phyloP scores from a whole-genome alignment of 1,139 yeast genomes.

The Tardiomyces blankii region DNA sequence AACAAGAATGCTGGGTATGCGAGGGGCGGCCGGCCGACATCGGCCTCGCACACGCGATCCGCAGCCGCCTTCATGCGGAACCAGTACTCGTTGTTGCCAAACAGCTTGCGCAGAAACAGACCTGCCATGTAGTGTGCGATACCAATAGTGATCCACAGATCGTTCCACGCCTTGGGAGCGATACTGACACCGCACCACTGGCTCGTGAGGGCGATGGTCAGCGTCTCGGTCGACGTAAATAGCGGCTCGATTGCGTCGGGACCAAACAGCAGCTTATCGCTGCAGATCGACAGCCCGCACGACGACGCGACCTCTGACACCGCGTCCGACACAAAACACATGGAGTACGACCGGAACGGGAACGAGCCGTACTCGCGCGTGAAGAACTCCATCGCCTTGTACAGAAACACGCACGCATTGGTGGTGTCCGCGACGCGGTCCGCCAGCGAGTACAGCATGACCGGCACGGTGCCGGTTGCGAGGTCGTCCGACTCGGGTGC shows the following conservation, averaged over 20 bases:
- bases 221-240: constrained; percentile 52
- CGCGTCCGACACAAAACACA: constrained; percentile 61
- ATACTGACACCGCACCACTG: constrained; percentile 96
- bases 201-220: constrained; percentile 62
- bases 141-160: constrained; percentile 88
- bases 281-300: constrained; percentile 67
- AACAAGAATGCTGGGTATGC: constrained; percentile 54
- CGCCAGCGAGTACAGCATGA: constrained; percentile 47
- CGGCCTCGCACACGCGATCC: constrained; percentile 59
- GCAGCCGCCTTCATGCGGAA: constrained; percentile 55
- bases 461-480: constrained; percentile 29
- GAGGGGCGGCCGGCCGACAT: constrained; percentile 73
- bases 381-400: constrained; percentile 70
- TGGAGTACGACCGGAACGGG: constrained; percentile 74
- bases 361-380: constrained; percentile 87
- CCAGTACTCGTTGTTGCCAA: constrained; percentile 79
- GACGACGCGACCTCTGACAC: constrained; percentile 41
- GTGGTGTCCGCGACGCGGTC: constrained; percentile 47
- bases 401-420: constrained; percentile 67
- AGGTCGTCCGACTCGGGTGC: constrained; percentile 12
- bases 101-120: constrained; percentile 53
- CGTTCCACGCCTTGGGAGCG: constrained; percentile 69
- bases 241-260: constrained; percentile 73
- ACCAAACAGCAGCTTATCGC: constrained; percentile 60
- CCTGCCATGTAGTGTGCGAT: constrained; percentile 76